Base-by-base conservation (phyloP, 225 moss, liverwort and hornwort genomes). In the Asterella californica region DNA sequence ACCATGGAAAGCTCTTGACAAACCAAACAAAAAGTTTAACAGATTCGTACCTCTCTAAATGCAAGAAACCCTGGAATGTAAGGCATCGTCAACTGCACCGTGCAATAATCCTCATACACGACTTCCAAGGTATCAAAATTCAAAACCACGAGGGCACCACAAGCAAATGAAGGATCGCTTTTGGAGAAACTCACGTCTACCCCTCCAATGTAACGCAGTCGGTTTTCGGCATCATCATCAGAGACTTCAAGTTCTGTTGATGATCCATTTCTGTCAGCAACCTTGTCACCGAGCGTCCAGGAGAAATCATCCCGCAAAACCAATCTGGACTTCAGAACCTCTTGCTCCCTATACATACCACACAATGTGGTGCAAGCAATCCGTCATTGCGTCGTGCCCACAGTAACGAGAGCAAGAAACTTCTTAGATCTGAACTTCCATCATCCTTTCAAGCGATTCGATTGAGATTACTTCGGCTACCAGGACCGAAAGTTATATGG, bases 21-120 rank as follows among this genome's bases (percentile, higher is more conserved):
- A 69, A n/a, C n/a, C n/a, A n/a, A n/a, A n/a, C n/a, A n/a, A n/a
- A n/a, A n/a, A n/a, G n/a, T n/a, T n/a, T n/a, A n/a, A n/a, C n/a
- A n/a, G n/a, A n/a, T n/a, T n/a, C n/a, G 54, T 66, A 99, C 99
- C 99, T 95, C 99, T 10, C 99, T 91, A 84, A 99, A 99, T 80
- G 95, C 95, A 65, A 99, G 93, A 84, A 99, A 99, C 36, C 95
- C 99, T 73, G 95, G 93, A 66, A 95, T 84, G 80, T 99, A 99
- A 29, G 95, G 95, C 93, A 93, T 90, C 53, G 88, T 90, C 72
- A 99, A 91, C 72, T 99, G 86, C 91, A 99, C 92, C 79, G 90
- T 72, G 59, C 91, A 89, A 76, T 89, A 99, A 76, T 91, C 93
- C 81, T 99, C 95, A 53, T 99, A 95, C 33, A 95, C 89, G 6